Evolutionary conservation across 208 protist species (phyloP).

Genomic region (Wallacemonas sp.): DNA sequence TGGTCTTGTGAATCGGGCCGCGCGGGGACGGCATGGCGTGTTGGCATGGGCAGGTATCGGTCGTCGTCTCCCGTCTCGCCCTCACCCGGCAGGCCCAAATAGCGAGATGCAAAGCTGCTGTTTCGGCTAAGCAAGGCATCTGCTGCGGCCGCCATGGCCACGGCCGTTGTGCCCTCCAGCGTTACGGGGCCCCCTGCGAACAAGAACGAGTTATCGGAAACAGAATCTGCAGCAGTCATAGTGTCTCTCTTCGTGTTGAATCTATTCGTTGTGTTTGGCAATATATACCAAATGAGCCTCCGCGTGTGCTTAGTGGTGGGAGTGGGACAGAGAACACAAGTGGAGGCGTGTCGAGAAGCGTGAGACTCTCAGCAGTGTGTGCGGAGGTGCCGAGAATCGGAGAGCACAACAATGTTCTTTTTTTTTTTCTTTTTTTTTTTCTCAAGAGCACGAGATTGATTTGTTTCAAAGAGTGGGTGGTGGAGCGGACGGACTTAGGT

Average conservation of each 20-base stretch:
- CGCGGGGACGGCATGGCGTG: background rate
- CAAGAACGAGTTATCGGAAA: background rate
- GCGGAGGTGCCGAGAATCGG: no score
- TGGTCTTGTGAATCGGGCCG: no score
- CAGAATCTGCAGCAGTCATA: no score
- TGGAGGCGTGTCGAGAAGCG: no score
- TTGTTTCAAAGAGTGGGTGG: background rate
- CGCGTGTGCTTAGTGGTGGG: no score
- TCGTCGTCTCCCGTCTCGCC: background rate
- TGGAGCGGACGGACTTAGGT: background rate
- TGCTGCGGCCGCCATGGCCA: slow-evolving; percentile 3
- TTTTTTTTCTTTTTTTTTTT: background rate
- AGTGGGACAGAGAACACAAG: no score
- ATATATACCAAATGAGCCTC: no score
- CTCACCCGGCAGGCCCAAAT: background rate
- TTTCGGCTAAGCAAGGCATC: slow-evolving; percentile 9
- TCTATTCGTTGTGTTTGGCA: no score
- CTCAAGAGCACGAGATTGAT: background rate
- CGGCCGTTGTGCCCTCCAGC: background rate
- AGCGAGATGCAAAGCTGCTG: slow-evolving; percentile 8
- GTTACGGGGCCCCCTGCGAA: background rate
- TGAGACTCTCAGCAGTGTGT: no score
- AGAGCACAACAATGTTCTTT: background rate
- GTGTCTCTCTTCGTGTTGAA: no score
- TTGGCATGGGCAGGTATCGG: background rate